phyloP scores from a whole-genome alignment of 2,329 filamentous ascomycete species.

The Sphaerulina populicola region DNA sequence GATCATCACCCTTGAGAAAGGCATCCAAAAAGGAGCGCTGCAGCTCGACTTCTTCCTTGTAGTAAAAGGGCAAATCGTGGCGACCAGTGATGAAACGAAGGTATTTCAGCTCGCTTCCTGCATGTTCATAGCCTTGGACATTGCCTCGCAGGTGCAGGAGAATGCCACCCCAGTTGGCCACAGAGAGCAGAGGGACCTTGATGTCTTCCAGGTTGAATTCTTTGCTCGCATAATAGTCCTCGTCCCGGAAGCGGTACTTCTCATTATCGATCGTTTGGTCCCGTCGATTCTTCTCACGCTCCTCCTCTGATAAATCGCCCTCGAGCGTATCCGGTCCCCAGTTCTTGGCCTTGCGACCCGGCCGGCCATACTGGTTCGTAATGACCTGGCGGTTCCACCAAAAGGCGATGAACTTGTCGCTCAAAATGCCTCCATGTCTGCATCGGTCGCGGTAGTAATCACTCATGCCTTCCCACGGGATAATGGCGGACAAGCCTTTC shows the following conservation, averaged over 20 bases:
- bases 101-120: constrained; percentile 60
- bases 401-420: constrained; percentile 44
- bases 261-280: constrained; percentile 39
- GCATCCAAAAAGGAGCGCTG: constrained; percentile 62
- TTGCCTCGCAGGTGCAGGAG: constrained; percentile 61
- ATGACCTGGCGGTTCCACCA: constrained; percentile 63
- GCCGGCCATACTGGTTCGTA: constrained; percentile 58
- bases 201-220: constrained; percentile 59
- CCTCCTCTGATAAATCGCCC: constrained; percentile 49
- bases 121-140: constrained; percentile 55
- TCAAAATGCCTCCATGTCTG: constrained; percentile 37
- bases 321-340: constrained; percentile 51
- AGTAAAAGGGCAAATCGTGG: constrained; percentile 66
- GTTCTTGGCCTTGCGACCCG: constrained; percentile 39
- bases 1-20: constrained; percentile 60
- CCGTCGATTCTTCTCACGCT: constrained; percentile 42
- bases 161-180: constrained; percentile 66
- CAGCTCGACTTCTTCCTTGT: constrained; percentile 58
- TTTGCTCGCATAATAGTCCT: constrained; percentile 56
- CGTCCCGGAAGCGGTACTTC: constrained; percentile 51
- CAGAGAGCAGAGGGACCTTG: constrained; percentile 56
- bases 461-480: constrained; percentile 42
- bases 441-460: constrained; percentile 45
- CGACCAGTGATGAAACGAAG: constrained; percentile 61
- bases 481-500: constrained; percentile 39